Conservation (phyloP, 176 grass and related monocot species). For the Avena eriantha region DNA sequence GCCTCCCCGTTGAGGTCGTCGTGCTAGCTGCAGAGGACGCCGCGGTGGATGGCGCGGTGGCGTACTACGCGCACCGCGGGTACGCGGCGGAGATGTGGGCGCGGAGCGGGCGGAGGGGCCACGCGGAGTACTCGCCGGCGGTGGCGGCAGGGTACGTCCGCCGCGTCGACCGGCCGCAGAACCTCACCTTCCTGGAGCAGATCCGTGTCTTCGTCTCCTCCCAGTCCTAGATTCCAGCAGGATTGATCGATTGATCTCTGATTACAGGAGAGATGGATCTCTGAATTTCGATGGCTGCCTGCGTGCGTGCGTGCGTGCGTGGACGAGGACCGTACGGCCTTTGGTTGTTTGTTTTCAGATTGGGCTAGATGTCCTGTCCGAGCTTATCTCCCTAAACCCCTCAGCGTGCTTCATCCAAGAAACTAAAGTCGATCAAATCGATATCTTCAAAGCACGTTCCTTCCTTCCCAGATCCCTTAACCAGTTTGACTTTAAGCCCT, state of each 20-base stretch:
- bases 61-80: conserved; percentile 76
- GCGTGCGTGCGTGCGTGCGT: too few relatives aligned
- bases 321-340: too few relatives aligned
- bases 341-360: too few relatives aligned
- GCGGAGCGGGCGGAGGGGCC: conserved; percentile 63
- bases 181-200: conserved; percentile 77
- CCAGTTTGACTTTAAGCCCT: too few relatives aligned
- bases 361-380: too few relatives aligned
- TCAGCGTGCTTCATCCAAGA: too few relatives aligned
- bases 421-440: too few relatives aligned
- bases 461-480: too few relatives aligned
- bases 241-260: background rate
- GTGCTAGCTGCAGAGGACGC: background rate
- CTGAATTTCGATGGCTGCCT: background rate
- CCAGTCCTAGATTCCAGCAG: conserved; percentile 3
- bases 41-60: background rate
- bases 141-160: conserved; percentile 73
- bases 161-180: conserved; percentile 74
- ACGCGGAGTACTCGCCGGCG: conserved; percentile 63
- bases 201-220: conserved; percentile 71
- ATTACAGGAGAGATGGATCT: background rate
- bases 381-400: too few relatives aligned
- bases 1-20: conserved; percentile 54
- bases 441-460: too few relatives aligned
- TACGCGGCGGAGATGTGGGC: conserved; percentile 81